Evolutionary conservation across 2,329 filamentous ascomycete genomes (phyloP).

Genomic region (Pseudopithomyces chartarum): DNA sequence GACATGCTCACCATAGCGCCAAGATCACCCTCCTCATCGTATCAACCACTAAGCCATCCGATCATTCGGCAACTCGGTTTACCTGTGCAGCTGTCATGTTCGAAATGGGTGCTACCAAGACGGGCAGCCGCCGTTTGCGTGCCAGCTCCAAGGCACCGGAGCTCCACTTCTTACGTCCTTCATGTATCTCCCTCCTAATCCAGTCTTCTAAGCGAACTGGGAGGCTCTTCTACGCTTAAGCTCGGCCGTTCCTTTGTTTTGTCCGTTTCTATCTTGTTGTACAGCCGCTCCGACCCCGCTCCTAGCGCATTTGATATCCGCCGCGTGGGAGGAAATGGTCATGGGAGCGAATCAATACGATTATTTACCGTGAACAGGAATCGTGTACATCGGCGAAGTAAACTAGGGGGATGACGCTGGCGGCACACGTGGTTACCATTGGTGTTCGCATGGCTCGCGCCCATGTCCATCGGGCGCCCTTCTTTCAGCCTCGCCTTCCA

Average conservation of each 20-base stretch:
- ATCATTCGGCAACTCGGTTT: background rate
- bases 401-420: background rate
- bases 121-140: conserved; percentile 1
- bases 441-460: background rate
- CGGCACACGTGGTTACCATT: background rate
- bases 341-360: background rate
- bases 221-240: background rate
- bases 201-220: background rate
- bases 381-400: background rate
- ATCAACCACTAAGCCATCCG: background rate
- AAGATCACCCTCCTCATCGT: background rate
- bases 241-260: conserved; percentile 5
- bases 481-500: conserved; percentile 2
- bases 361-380: background rate
- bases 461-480: conserved; percentile 3
- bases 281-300: background rate
- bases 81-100: background rate
- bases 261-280: background rate
- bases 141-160: background rate
- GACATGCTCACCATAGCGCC: background rate
- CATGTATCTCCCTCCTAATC: background rate
- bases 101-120: background rate
- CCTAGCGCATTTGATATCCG: background rate
- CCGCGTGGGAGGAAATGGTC: background rate
- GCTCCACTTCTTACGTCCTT: background rate